Conservation (phyloP, 352 stramenopile genomes). For the Phytophthora palmivora region DNA sequence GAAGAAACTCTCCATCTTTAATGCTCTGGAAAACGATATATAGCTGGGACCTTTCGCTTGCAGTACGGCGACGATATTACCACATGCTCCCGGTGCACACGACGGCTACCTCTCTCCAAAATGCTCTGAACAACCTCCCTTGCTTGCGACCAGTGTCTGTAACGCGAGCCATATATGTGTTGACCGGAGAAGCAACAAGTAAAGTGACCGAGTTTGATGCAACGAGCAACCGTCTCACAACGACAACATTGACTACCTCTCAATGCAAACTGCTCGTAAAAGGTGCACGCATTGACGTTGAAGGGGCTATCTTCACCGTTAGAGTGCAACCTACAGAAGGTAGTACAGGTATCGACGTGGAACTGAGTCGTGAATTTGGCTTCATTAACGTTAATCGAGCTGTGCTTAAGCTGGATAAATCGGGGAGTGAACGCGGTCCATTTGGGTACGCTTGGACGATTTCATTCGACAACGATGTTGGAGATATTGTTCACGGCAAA, state of each 20-base stretch:
- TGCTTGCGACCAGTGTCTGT: constrained; percentile 60
- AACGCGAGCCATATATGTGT: constrained; percentile 51
- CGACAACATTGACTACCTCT: constrained; percentile 38
- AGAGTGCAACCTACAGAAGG: constrained; percentile 46
- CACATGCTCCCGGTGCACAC: constrained; percentile 60
- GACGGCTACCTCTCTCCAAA: constrained; percentile 42
- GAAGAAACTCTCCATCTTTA: constrained; percentile 63
- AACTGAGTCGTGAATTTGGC: constrained; percentile 38
- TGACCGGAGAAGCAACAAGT: constrained; percentile 48
- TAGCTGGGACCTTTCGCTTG: constrained; percentile 69
- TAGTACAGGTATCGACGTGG: constrained; percentile 51
- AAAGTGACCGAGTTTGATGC: background rate
- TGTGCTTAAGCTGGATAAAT: constrained; percentile 52
- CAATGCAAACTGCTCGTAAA: constrained; percentile 49
- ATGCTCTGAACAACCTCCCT: constrained; percentile 51
- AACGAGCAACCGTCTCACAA: constrained; percentile 55
- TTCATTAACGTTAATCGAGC: constrained; percentile 36
- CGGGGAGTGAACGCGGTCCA: constrained; percentile 45
- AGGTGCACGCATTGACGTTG: constrained; percentile 46
- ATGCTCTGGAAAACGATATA: constrained; percentile 57
- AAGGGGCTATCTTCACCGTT: constrained; percentile 47
- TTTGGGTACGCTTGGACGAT: constrained; percentile 78
- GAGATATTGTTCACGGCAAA: constrained; percentile 33
- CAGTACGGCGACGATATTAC: constrained; percentile 66
- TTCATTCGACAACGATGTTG: constrained; percentile 61